Base-by-base conservation (phyloP, 148 eudicot species). In the Nyssa sinensis region DNA sequence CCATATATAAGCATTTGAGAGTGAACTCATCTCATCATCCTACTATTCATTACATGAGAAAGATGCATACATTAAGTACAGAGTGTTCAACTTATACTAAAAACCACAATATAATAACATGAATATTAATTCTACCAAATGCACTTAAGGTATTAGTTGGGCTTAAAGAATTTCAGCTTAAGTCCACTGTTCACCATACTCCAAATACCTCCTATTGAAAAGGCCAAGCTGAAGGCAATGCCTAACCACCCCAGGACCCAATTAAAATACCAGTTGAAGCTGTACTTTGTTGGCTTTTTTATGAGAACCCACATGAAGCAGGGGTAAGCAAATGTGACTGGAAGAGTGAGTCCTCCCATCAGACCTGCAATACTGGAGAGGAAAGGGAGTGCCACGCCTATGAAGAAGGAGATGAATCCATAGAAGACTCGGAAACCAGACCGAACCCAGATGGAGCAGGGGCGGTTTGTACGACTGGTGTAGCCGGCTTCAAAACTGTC, bases 221-320 rank as follows among this genome's bases (percentile, higher is more conserved):
- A 90, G 4, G 91, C 96, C 75, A 95, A 72, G 78, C 99, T 95
- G 64, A 95, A 95, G 19, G 90, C 99, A 64, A 95, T 78, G 2
- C 99, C 99, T 5, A 95, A 77, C 99, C 99, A 95, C n/a, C 99
- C 99, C 21, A 95, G 70, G 47, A 74, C 77, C 99, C 99, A 95
- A 75, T 95, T 82, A 12, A 92, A 88, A 55, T 95, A 95, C 99
- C 99, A 95, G 44, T 81, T 92, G 77, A 87, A 89, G 86, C 94
- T 90, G 77, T 80, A 81, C 73, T 86, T 92, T 0, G 86, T 71
- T 0, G 99, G 99, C 77, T 84, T 93, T 47, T 95, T 95, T 31
- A 95, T 87, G 59, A 95, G 89, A 60, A 90, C 94, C 99, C 99
- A 95, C 99, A 95, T 95, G 90, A 95, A 95, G 82, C 99, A 92